Evolutionary conservation across 257 asterid genomes (phyloP).

Genomic region (Cynanchum wilfordii): DNA sequence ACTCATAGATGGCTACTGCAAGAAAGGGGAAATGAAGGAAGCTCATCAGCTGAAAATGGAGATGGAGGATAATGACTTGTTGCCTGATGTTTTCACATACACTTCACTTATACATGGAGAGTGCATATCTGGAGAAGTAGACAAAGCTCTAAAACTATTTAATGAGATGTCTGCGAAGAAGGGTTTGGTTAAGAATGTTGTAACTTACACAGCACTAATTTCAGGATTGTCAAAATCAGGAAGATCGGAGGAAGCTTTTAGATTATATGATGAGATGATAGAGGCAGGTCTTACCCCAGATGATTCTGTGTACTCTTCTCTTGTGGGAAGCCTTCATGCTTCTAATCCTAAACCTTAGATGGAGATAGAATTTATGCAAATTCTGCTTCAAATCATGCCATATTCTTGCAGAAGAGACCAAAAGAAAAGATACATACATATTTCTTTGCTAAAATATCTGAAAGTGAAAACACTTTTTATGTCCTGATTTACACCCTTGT

Average conservation of each 20-base stretch:
- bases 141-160: constrained; percentile 55
- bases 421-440: background rate
- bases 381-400: background rate
- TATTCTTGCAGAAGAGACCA: background rate
- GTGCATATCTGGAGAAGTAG: constrained; percentile 54
- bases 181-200: constrained; percentile 42
- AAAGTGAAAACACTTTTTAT: background rate
- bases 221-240: constrained; percentile 69
- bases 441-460: background rate
- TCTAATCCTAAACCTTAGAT: constrained; percentile 18
- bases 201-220: constrained; percentile 60
- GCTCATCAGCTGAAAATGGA: constrained; percentile 32
- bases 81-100: constrained; percentile 62
- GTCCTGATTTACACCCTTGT: background rate
- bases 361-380: background rate
- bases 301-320: constrained; percentile 58
- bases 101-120: constrained; percentile 71
- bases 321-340: constrained; percentile 82
- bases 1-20: constrained; percentile 27
- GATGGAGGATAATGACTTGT: constrained; percentile 49
- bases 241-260: constrained; percentile 79
- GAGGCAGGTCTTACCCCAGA: constrained; percentile 61
- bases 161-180: constrained; percentile 42
- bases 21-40: constrained; percentile 31
- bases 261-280: constrained; percentile 74